phyloP scores from a whole-genome alignment of 331 rosid genomes.

The Cydonia oblonga region DNA sequence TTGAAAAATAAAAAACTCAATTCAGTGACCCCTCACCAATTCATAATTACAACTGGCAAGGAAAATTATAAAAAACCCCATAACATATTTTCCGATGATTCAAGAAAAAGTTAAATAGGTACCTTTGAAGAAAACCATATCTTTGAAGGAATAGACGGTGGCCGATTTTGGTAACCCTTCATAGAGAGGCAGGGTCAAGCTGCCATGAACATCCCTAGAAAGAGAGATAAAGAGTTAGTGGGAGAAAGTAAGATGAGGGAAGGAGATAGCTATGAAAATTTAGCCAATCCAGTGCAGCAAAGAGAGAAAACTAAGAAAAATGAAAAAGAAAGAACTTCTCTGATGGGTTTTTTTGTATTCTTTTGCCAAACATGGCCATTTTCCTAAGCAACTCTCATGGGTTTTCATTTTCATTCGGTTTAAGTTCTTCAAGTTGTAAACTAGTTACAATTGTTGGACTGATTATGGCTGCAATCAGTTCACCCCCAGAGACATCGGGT shows the following conservation, averaged over 20 bases:
- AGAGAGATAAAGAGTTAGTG: background rate
- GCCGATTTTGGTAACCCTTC: background rate
- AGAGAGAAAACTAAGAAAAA: background rate
- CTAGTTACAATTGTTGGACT: background rate
- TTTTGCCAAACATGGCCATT: background rate
- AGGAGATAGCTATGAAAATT: background rate
- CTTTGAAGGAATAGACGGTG: background rate
- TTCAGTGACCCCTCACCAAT: background rate
- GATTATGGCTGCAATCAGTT: background rate
- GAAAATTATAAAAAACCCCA: background rate
- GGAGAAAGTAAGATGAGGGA: background rate
- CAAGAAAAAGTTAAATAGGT: background rate
- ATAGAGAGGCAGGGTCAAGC: background rate
- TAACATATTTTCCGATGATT: background rate
- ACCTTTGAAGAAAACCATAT: background rate
- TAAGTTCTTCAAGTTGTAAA: background rate
- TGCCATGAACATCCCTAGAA: background rate
- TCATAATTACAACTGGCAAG: background rate
- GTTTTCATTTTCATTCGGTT: background rate
- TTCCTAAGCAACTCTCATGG: background rate
- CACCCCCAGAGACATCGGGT: background rate
- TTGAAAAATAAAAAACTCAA: background rate
- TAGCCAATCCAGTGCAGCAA: background rate
- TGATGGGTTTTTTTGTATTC: too few species aligned
- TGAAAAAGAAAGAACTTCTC: background rate